phyloP scores from a whole-genome alignment of 805 yeast species.

The Nakazawaea peltata region DNA sequence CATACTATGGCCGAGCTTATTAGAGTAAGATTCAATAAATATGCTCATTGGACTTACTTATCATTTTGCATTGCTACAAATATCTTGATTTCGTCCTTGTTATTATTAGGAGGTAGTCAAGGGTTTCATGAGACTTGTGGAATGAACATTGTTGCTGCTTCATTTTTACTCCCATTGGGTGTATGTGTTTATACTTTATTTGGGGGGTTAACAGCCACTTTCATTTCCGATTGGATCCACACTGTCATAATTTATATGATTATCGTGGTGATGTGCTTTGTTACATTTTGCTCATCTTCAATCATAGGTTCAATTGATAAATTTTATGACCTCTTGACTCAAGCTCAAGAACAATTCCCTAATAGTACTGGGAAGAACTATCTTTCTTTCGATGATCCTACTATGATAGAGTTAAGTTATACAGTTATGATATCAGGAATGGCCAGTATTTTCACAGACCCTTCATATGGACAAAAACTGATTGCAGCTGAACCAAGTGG shows the following conservation, averaged over 20 bases:
- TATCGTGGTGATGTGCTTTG: constrained; percentile 19
- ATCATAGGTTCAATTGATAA: constrained; percentile 25
- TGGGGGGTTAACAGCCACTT: constrained; percentile 46
- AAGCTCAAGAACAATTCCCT: constrained; percentile 14
- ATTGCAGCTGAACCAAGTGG: constrained; percentile 20
- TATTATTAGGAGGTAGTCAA: constrained; percentile 36
- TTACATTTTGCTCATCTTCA: constrained; percentile 20
- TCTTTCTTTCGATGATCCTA: constrained; percentile 23
- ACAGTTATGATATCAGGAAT: constrained; percentile 17
- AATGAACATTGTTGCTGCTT: constrained; percentile 36
- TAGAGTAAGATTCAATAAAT: constrained; percentile 28
- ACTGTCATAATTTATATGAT: constrained; percentile 35
- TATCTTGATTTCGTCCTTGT: constrained; percentile 25
- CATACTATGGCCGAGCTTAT: constrained; percentile 36
- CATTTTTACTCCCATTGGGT: constrained; percentile 35
- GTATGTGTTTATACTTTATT: constrained; percentile 39
- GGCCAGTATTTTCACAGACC: constrained; percentile 21
- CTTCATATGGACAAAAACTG: constrained; percentile 22
- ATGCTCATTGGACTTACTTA: constrained; percentile 27
- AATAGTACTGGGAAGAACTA: constrained; percentile 16
- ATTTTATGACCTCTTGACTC: constrained; percentile 23
- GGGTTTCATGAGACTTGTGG: constrained; percentile 33
- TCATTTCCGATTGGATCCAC: constrained; percentile 44
- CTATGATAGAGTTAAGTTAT: constrained; percentile 20
- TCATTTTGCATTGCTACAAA: constrained; percentile 29